phyloP scores from a whole-genome alignment of 202 grass and related monocot genomes.

The Cymbopogon flexuosus region DNA sequence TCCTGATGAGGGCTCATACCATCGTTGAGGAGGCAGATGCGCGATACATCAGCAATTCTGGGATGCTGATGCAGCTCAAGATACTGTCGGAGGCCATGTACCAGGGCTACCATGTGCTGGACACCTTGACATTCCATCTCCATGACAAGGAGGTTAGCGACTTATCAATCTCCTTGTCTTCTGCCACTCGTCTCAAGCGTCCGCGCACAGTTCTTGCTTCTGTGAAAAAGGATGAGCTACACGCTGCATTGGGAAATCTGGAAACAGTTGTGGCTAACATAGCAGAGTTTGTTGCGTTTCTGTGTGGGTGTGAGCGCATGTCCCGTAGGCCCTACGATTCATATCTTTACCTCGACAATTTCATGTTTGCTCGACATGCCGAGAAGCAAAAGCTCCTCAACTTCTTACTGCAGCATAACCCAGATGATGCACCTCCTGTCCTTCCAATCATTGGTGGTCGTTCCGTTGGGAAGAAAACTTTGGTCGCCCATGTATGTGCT shows the following conservation, averaged over 20 bases:
- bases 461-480: constrained; percentile 7
- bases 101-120: not conserved
- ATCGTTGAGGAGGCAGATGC: not conserved
- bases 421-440: not conserved
- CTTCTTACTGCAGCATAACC: not conserved
- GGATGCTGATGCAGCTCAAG: not conserved
- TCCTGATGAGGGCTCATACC: not conserved
- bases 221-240: not conserved
- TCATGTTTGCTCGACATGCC: constrained; percentile 20
- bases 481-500: not conserved
- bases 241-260: not conserved
- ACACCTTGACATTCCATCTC: not conserved
- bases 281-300: constrained; percentile 8
- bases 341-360: constrained; percentile 15
- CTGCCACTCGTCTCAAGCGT: not conserved
- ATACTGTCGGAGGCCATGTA: constrained; percentile 4
- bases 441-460: not conserved
- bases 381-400: not conserved
- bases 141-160: not conserved
- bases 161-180: not conserved
- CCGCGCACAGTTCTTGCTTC: not conserved
- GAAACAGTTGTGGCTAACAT: not conserved
- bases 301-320: constrained; percentile 3
- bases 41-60: not conserved
- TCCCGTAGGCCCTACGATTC: not conserved